Evolutionary conservation across 345 rosid species (phyloP).

Genomic region (Murraya paniculata): DNA sequence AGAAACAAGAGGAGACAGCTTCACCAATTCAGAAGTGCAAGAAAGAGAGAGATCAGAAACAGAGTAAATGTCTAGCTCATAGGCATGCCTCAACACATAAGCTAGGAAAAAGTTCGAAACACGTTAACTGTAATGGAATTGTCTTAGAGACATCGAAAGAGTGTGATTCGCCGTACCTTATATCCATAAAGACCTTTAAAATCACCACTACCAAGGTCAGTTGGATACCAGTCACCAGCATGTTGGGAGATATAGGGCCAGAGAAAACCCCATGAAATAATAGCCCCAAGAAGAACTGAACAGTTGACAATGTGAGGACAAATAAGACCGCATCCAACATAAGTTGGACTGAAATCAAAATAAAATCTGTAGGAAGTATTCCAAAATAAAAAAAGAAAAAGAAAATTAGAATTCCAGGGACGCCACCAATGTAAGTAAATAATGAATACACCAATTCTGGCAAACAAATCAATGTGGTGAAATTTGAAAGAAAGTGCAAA

Average conservation of each 20-base stretch:
- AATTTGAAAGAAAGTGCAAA: not conserved
- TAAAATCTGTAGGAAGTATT: constrained; percentile 54
- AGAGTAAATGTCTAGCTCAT: not conserved
- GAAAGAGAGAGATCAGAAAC: not conserved
- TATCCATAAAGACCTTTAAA: constrained; percentile 96
- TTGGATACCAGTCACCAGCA: constrained; percentile 92
- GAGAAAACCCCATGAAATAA: constrained; percentile 87
- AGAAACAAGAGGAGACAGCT: not conserved
- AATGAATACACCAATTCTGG: not conserved
- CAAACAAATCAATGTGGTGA: not conserved
- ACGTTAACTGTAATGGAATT: constrained; percentile 3
- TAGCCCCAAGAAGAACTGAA: constrained; percentile 90
- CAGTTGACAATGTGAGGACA: constrained; percentile 91
- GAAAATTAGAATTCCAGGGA: not conserved
- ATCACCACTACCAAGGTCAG: constrained; percentile 74
- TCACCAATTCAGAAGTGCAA: not conserved
- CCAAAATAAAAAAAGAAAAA: not conserved
- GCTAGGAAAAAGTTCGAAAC: not conserved
- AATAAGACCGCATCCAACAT: constrained; percentile 94
- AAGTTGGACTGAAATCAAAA: constrained; percentile 91
- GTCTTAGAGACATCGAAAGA: not conserved
- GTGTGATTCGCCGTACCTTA: constrained; percentile 45
- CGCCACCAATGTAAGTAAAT: not conserved
- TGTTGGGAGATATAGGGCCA: constrained; percentile 81
- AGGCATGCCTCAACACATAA: not conserved